Conservation (phyloP, 768 basidiomycete species). For the Boletus pseudo-olivaceus region DNA sequence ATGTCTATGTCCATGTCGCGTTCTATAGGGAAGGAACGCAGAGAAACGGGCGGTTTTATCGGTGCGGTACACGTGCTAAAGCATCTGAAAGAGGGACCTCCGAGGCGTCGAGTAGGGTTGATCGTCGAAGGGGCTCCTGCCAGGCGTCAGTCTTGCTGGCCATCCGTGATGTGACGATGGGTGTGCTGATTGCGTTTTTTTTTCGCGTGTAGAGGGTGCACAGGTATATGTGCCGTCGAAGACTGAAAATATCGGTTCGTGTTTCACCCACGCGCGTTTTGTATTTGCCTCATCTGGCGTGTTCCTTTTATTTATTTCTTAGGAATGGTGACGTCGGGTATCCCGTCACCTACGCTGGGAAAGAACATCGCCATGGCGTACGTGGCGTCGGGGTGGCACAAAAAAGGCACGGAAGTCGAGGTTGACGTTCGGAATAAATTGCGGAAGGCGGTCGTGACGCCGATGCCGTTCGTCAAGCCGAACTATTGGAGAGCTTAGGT, state of each 20-base stretch:
- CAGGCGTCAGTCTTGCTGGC: constrained; percentile 48
- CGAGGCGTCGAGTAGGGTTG: constrained; percentile 76
- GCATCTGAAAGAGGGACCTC: constrained; percentile 78
- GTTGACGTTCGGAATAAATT: constrained; percentile 84
- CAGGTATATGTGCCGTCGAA: constrained; percentile 59
- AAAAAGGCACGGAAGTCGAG: constrained; percentile 81
- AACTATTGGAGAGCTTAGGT: constrained; percentile 71
- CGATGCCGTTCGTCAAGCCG: constrained; percentile 86
- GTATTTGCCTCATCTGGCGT: neutral
- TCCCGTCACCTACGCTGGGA: constrained; percentile 85
- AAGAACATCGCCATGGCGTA: constrained; percentile 98
- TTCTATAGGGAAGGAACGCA: constrained; percentile 72
- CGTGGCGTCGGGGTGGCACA: constrained; percentile 75
- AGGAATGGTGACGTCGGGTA: constrained; percentile 87
- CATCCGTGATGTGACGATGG: neutral
- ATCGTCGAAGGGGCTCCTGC: constrained; percentile 84
- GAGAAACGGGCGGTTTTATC: constrained; percentile 68
- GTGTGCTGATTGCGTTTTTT: neutral
- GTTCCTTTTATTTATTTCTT: constrained; percentile 14
- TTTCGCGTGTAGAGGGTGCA: constrained; percentile 59
- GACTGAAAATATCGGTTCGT: constrained; percentile 59
- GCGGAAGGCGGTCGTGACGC: constrained; percentile 66
- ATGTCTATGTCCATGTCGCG: neutral
- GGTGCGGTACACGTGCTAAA: constrained; percentile 70
- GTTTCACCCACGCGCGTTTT: constrained; percentile 1